Base-by-base conservation (phyloP, 1,284 basidiomycete species). In the Ustilago trichophora region DNA sequence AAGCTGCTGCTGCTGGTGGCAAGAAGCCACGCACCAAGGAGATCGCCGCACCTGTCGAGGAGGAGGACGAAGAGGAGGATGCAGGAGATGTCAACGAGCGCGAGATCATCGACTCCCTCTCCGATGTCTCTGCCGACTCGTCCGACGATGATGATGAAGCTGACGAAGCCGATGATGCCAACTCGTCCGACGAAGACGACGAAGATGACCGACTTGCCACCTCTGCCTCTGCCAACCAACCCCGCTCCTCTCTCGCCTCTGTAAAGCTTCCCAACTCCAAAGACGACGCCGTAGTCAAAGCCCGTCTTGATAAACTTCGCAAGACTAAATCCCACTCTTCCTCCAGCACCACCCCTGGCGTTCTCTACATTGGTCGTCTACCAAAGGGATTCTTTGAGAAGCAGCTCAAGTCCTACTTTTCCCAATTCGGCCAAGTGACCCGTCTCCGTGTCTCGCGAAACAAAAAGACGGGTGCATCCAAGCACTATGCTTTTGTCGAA, bases 381-480 rank as follows among this genome's bases (percentile, higher is more conserved):
- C 96, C 96, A 1, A 92, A 97, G 74, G 95, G 94, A 18, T 98
- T 98, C 84, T 95, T 93, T 83, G 96, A 99, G 83, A 90, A 91
- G 52, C 90, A 98, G 83, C 89, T 98, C 83, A 88, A 88, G 63
- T 87, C 88, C 10, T 98, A 98, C 84, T 96, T 99, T 78, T 86
- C 88, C 25, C 96, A 99, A 81, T 99, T 98, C 73, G 96, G 96
- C 16, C 87, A 90, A 41, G 88, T 99, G 36, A 90, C 91, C 4
- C 89, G 95, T 33, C 82, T 98, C 35, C 88, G 96, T 16, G 83
- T 98, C 16, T 95, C 93, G 4, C 87, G 96, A 51, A 98, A 96
- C 83, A 93, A 92, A 84, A 92, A 91, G 92, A 97, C 94, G 11
- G 96, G 96, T 56, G 87, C 87, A 52, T 93, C 93, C 27, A 97